Percentiles rank a stretch among this genome's conserved stretches.
phyloP scores from a whole-genome alignment of 768 basidiomycete species.

The Dacryopinax primogenitus region DNA sequence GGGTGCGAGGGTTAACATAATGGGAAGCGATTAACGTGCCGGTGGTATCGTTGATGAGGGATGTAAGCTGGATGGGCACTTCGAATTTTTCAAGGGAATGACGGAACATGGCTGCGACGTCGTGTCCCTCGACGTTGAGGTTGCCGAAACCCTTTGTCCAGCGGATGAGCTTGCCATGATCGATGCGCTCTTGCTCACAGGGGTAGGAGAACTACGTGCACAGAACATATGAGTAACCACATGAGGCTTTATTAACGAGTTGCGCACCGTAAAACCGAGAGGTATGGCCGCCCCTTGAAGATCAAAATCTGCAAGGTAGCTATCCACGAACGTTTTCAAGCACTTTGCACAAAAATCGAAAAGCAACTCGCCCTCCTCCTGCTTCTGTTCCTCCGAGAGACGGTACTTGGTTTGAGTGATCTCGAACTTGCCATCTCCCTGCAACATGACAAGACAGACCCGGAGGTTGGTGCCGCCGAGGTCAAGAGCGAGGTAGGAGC shows the following conservation, averaged over 20 bases:
- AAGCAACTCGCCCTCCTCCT: constrained; percentile 85
- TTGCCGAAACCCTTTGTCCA: constrained; percentile 99
- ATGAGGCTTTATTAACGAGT: constrained; percentile 9
- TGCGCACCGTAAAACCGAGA: constrained; percentile 81
- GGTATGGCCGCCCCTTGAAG: constrained; percentile 42
- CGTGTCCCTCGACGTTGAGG: constrained; percentile 76
- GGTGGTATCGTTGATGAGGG: constrained; percentile 95
- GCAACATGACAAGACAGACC: constrained; percentile 86
- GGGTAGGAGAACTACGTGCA: constrained; percentile 73
- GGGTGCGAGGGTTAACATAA: constrained; percentile 82
- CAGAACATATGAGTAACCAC: constrained; percentile 23
- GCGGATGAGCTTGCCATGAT: constrained; percentile 85
- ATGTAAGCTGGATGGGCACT: constrained; percentile 70
- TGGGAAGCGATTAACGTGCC: constrained; percentile 94
- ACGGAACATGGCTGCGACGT: constrained; percentile 89
- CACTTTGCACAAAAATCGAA: constrained; percentile 98
- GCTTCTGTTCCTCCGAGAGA: constrained; percentile 93
- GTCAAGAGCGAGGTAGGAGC: constrained; percentile 74
- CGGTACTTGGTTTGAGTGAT: constrained; percentile 97
- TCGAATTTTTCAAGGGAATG: constrained; percentile 61
- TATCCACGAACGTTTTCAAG: constrained; percentile 73
- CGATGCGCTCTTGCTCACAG: constrained; percentile 83
- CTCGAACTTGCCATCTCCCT: constrained; percentile 92
- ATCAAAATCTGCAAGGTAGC: constrained; percentile 39
- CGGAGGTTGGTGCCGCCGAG: constrained; percentile 93